phyloP scores from a whole-genome alignment of 495 filamentous ascomycete genomes.

The Hyaloscypha finlandica region DNA sequence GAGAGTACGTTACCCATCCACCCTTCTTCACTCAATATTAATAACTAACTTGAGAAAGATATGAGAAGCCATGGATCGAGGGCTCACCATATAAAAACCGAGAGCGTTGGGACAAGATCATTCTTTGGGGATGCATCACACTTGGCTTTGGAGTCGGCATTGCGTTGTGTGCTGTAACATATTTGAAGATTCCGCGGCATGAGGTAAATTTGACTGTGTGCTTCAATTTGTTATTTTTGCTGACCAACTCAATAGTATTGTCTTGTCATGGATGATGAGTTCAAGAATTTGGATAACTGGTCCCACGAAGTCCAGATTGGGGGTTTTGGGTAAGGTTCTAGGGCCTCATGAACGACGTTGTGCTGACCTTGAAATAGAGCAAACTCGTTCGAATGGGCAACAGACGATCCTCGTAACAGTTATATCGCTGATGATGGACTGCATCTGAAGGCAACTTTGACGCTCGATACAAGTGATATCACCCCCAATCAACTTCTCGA shows the following conservation, averaged over 20 bases:
- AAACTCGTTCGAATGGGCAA: conserved; percentile 47
- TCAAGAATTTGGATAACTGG: conserved; percentile 42
- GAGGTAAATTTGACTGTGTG: conserved; percentile 9
- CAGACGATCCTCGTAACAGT: conserved; percentile 41
- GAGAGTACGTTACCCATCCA: conserved; percentile 12
- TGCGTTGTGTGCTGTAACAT: conserved; percentile 34
- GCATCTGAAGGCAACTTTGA: conserved; percentile 48
- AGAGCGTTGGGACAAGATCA: conserved; percentile 37
- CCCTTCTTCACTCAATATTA: background rate
- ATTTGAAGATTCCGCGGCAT: conserved; percentile 27
- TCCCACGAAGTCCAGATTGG: conserved; percentile 39
- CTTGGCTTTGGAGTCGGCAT: conserved; percentile 35
- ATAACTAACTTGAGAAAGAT: conserved; percentile 19
- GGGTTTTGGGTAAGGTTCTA: conserved; percentile 36
- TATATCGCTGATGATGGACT: conserved; percentile 42
- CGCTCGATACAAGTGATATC: conserved; percentile 38
- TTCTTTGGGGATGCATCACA: conserved; percentile 38
- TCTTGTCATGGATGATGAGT: conserved; percentile 42
- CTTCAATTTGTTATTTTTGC: background rate
- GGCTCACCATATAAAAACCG: conserved; percentile 34
- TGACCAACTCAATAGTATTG: conserved; percentile 32
- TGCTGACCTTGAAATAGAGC: conserved; percentile 23
- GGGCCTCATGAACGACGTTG: background rate
- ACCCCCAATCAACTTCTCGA: conserved; percentile 35
- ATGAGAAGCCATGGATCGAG: conserved; percentile 42